Conservation (phyloP, 192 early-diverging fungal genomes). For the Backusella sp. region DNA sequence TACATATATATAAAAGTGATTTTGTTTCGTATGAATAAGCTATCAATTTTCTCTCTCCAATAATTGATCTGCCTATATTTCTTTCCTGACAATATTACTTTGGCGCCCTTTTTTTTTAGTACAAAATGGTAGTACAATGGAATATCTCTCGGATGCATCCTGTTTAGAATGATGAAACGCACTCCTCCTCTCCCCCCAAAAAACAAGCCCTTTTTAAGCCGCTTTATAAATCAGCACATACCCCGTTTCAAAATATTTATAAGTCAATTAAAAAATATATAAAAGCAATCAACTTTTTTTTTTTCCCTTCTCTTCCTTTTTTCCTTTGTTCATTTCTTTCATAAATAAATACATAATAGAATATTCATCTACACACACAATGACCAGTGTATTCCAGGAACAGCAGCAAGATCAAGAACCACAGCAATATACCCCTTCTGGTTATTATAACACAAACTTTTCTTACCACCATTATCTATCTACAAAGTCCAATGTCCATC, state of each 20-base stretch:
- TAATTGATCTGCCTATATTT: neutral
- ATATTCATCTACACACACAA: neutral
- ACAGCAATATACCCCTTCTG: neutral
- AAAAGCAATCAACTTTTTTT: neutral
- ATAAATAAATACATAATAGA: neutral
- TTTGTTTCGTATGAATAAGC: neutral
- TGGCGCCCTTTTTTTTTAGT: neutral
- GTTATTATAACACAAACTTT: neutral
- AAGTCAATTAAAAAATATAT: neutral
- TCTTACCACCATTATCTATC: neutral
- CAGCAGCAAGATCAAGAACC: neutral
- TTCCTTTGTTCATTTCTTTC: neutral
- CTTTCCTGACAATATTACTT: neutral
- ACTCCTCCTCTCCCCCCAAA: neutral
- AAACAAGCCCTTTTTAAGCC: neutral
- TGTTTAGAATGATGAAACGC: slow-evolving; percentile 4
- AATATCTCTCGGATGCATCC: neutral
- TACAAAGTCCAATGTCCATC: neutral
- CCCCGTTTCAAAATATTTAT: neutral
- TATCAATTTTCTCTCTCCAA: neutral
- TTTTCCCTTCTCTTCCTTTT: neutral
- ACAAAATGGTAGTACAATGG: neutral
- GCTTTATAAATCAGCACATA: neutral
- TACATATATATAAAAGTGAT: neutral
- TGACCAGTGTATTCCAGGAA: neutral